Conservation (phyloP, 2,329 filamentous ascomycete species). For the Talaromyces rugulosus region DNA sequence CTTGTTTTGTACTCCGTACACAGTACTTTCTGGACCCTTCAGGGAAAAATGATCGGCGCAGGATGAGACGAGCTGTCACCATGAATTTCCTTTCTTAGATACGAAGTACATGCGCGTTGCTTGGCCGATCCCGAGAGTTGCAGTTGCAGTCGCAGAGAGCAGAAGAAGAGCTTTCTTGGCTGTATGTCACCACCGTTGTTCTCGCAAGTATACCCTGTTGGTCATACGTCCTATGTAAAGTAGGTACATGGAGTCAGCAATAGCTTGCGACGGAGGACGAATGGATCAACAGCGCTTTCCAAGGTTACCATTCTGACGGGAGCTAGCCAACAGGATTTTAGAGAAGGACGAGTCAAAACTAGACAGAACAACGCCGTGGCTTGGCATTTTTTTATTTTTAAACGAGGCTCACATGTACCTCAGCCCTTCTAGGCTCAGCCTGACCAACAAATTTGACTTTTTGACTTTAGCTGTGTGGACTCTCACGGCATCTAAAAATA, state of each 20-base stretch:
- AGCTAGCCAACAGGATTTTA: background rate
- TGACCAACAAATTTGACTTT: no score
- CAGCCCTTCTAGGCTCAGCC: background rate
- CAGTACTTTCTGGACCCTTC: no score
- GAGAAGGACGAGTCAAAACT: background rate
- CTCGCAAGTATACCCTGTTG: no score
- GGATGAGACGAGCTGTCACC: background rate
- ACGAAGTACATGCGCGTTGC: background rate
- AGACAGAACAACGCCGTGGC: background rate
- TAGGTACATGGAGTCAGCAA: no score
- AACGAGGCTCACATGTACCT: background rate
- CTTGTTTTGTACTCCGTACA: background rate
- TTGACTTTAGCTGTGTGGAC: no score
- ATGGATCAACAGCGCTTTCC: background rate
- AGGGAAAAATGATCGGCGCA: background rate
- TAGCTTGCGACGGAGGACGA: background rate
- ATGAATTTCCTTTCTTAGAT: background rate
- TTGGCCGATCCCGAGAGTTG: background rate
- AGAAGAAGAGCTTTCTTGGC: background rate
- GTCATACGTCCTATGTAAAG: no score
- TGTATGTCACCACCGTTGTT: no score
- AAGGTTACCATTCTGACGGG: background rate
- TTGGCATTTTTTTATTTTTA: background rate
- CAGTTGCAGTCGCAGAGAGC: background rate
- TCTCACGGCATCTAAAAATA: no score